phyloP scores from a whole-genome alignment of 164 flowering plant genomes.

The Annona squamosa region DNA sequence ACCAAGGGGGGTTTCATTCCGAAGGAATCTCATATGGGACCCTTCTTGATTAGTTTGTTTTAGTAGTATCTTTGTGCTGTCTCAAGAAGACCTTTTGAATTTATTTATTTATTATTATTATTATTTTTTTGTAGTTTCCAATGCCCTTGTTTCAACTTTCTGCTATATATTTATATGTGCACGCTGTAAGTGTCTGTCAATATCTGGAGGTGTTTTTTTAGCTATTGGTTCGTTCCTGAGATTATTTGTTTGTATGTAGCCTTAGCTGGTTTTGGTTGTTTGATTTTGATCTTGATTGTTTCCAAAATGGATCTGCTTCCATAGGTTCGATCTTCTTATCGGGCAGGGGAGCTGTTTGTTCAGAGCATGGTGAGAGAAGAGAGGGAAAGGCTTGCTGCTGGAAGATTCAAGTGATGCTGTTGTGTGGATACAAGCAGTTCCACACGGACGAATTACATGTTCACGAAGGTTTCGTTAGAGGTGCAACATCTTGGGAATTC shows the following conservation, averaged over 20 bases:
- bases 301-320: slow-evolving; percentile 4
- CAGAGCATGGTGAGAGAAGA: slow-evolving; percentile 62
- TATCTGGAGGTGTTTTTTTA: background rate
- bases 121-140: too few species aligned
- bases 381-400: slow-evolving; percentile 17
- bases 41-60: too few species aligned
- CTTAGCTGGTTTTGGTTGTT: background rate
- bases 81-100: too few species aligned
- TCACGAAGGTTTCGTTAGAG: too few species aligned
- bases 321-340: slow-evolving; percentile 82
- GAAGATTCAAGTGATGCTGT: slow-evolving; percentile 1
- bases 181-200: background rate
- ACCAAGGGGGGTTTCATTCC: too few species aligned
- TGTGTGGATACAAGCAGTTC: too few species aligned
- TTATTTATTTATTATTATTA: too few species aligned
- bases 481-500: too few species aligned
- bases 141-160: background rate
- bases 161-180: background rate
- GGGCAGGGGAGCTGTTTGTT: slow-evolving; percentile 92
- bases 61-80: too few species aligned
- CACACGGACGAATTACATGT: too few species aligned
- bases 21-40: too few species aligned
- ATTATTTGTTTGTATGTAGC: background rate
- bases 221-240: background rate
- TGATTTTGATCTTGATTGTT: background rate